Evolutionary conservation across 2,329 filamentous ascomycete species (phyloP).

Genomic region (Scytalidium sp.): DNA sequence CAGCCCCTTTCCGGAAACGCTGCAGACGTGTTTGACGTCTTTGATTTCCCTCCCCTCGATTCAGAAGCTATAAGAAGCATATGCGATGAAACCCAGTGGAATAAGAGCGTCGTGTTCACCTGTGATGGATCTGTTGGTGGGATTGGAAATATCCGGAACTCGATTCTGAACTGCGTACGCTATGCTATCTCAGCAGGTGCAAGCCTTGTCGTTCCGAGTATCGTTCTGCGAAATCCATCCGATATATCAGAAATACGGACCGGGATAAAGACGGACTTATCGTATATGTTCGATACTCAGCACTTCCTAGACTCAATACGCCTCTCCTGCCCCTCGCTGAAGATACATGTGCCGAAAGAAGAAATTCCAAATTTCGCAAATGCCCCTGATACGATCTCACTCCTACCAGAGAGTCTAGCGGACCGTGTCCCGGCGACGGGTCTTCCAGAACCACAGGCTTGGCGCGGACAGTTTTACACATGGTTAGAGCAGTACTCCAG

Average conservation of each 20-base stretch:
- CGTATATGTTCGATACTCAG: conserved; percentile 22
- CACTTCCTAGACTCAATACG: conserved; percentile 23
- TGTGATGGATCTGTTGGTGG: conserved; percentile 24
- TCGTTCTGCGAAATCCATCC: conserved; percentile 13
- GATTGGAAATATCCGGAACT: conserved; percentile 26
- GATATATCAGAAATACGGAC: conserved; percentile 19
- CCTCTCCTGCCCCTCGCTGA: conserved; percentile 21
- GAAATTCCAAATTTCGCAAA: conserved; percentile 8
- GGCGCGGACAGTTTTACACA: conserved; percentile 17
- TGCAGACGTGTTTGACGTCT: conserved; percentile 17
- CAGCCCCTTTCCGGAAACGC: background rate
- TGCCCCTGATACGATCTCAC: conserved; percentile 13
- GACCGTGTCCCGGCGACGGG: conserved; percentile 16
- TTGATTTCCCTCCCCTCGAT: conserved; percentile 17
- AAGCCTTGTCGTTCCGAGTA: conserved; percentile 15
- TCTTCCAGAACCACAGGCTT: conserved; percentile 17
- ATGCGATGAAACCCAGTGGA: conserved; percentile 22
- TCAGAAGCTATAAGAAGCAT: conserved; percentile 18
- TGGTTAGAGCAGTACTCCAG: conserved; percentile 18
- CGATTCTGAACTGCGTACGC: conserved; percentile 24
- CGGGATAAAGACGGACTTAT: conserved; percentile 11
- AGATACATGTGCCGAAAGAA: conserved; percentile 18
- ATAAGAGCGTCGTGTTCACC: conserved; percentile 19
- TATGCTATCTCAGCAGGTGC: conserved; percentile 25
- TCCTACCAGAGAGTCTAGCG: conserved; percentile 20